Evolutionary conservation across 208 protist genomes (phyloP).

Genomic region (Trypanosoma congolense): DNA sequence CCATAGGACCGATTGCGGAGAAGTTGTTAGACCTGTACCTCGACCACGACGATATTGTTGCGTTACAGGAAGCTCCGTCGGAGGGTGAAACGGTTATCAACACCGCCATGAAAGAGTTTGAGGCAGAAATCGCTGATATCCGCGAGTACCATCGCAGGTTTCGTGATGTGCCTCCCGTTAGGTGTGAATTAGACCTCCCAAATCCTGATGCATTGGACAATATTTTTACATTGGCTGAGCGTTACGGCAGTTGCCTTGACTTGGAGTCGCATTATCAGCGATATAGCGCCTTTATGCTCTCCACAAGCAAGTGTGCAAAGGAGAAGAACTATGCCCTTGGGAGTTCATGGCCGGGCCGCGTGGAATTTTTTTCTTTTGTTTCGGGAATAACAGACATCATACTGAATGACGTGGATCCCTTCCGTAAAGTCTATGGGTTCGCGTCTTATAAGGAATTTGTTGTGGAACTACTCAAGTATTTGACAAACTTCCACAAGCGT

Average conservation of each 20-base stretch:
- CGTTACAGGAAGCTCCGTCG: slow-evolving; percentile 41
- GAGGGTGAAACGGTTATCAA: slow-evolving; percentile 45
- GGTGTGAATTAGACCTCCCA: slow-evolving; percentile 39
- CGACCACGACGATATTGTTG: slow-evolving; percentile 81
- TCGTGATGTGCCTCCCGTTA: slow-evolving; percentile 58
- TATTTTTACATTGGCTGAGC: slow-evolving; percentile 56
- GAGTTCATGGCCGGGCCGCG: slow-evolving; percentile 36
- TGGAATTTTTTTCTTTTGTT: slow-evolving; percentile 74
- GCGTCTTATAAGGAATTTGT: slow-evolving; percentile 52
- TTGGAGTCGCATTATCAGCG: slow-evolving; percentile 65
- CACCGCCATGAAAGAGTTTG: slow-evolving; percentile 63
- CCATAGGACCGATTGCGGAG: slow-evolving; percentile 46
- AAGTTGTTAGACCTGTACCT: slow-evolving; percentile 83
- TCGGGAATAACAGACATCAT: slow-evolving; percentile 42
- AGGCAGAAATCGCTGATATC: slow-evolving; percentile 69
- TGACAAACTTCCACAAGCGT: slow-evolving; percentile 60
- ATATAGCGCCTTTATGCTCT: slow-evolving; percentile 70
- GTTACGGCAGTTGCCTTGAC: slow-evolving; percentile 69
- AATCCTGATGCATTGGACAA: slow-evolving; percentile 43
- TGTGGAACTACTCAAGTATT: slow-evolving; percentile 42
- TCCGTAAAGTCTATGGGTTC: slow-evolving; percentile 74
- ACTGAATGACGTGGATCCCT: slow-evolving; percentile 42
- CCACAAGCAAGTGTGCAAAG: slow-evolving; percentile 43
- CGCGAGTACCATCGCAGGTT: slow-evolving; percentile 80
- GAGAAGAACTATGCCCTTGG: slow-evolving; percentile 12